A percentile compares a stretch with the other conserved stretches of the same genome.
These are phyloP conservation scores for Fusarium sp. DNA, from an alignment of 2,329 filamentous ascomycete species.

Conservation along the genomic window DNA sequence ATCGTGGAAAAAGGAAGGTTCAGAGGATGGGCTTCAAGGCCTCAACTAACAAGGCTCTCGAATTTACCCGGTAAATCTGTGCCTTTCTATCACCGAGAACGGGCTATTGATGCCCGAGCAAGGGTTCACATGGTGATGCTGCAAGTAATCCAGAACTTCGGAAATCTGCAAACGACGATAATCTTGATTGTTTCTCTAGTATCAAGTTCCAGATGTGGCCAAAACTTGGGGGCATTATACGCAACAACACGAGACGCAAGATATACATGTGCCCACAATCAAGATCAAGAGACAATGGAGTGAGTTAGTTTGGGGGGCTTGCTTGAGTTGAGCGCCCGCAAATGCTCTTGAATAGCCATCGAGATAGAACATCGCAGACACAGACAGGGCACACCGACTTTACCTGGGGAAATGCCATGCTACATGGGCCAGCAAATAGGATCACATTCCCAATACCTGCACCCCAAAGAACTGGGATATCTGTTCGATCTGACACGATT, in stretches of 20 bases:
- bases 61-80: conserved; percentile 7
- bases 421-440: conserved; percentile 33
- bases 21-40: neutral
- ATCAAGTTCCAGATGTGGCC: conserved; percentile 6
- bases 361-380: conserved; percentile 1
- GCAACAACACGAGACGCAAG: conserved; percentile 27
- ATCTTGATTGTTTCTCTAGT: neutral
- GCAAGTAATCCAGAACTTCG: conserved; percentile 32
- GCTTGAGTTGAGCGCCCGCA: conserved; percentile 16
- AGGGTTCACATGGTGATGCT: conserved; percentile 1
- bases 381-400: conserved; percentile 34
- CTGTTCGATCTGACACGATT: conserved; percentile 22
- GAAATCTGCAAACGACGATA: conserved; percentile 9
- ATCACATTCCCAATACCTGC: conserved; percentile 15
- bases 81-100: conserved; percentile 4
- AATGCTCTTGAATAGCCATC: conserved; percentile 4
- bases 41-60: neutral
- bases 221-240: conserved; percentile 18
- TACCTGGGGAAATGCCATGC: conserved; percentile 27
- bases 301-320: conserved; percentile 33
- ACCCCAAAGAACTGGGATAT: conserved; percentile 28
- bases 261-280: conserved; percentile 10
- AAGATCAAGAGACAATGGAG: conserved; percentile 21
- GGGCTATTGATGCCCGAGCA: conserved; percentile 20
- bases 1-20: conserved; percentile 5